A percentile compares a stretch with the other conserved stretches of the same genome.
Conservation (phyloP, 139 green algal genomes). For the Coccomyxa sp. region DNA sequence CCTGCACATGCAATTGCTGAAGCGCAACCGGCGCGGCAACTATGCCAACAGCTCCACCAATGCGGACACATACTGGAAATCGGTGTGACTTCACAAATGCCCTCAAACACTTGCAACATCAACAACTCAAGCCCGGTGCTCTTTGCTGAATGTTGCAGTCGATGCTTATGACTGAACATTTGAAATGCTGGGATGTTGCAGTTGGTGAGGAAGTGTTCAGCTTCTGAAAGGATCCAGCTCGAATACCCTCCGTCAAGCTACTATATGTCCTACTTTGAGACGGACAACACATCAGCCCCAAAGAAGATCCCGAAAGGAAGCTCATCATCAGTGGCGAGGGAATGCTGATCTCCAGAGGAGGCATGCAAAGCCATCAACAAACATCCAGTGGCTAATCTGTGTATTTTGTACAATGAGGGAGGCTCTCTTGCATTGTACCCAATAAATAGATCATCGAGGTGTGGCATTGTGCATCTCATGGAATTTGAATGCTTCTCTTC, state of each 20-base stretch:
- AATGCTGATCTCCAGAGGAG: too few species aligned
- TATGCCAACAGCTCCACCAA: conserved; percentile 71
- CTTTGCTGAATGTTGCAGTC: background rate
- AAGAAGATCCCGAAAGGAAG: too few species aligned
- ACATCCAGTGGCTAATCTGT: too few species aligned
- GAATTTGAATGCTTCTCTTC: too few species aligned
- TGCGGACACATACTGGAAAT: conserved; percentile 65
- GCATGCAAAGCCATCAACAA: too few species aligned
- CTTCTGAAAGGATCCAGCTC: background rate
- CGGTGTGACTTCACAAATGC: conserved; percentile 15
- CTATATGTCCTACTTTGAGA: conserved; percentile 13
- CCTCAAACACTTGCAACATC: background rate
- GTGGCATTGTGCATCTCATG: too few species aligned
- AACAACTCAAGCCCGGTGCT: background rate
- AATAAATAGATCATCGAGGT: too few species aligned
- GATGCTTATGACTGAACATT: too few species aligned
- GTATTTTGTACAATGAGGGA: too few species aligned
- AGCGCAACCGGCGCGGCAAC: conserved; percentile 66
- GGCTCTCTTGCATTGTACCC: too few species aligned
- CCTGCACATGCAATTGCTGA: conserved; percentile 73
- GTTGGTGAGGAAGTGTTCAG: background rate
- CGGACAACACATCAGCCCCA: background rate
- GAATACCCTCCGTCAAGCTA: conserved; percentile 3
- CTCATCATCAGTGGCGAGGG: too few species aligned
- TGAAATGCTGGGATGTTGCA: background rate